A percentile compares a stretch with the other conserved stretches of the same genome.
Evolutionary conservation across 176 grass and related monocot species (phyloP).

Genomic region (Urochloa ruziziensis): DNA sequence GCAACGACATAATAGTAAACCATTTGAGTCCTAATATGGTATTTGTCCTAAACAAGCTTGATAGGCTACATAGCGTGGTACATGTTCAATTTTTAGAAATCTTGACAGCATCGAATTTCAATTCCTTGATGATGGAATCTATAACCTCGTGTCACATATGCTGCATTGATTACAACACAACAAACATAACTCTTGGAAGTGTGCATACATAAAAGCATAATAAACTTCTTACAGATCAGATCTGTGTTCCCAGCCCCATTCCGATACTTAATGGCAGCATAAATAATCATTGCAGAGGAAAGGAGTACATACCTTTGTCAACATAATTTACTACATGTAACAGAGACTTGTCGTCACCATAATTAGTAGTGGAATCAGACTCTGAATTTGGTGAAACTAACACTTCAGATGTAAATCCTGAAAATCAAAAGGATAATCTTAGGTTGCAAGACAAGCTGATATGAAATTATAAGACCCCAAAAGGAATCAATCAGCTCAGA

Average conservation of each 20-base stretch:
- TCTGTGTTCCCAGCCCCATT: background rate
- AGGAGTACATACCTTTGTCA: slow-evolving; percentile 49
- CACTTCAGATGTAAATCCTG: slow-evolving; percentile 68
- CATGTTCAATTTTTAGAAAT: background rate
- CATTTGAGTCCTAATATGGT: background rate
- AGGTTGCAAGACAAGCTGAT: background rate
- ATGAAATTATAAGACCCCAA: background rate
- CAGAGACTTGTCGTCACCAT: slow-evolving; percentile 53
- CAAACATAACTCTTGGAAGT: background rate
- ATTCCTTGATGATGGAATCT: background rate
- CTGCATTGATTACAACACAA: background rate
- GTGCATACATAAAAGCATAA: background rate
- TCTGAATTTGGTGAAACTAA: slow-evolving; percentile 48
- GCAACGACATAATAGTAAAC: background rate
- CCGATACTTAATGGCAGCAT: background rate
- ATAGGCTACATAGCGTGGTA: background rate
- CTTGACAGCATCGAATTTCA: background rate
- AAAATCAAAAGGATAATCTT: background rate
- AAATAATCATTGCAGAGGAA: background rate
- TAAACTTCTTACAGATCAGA: background rate
- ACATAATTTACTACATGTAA: slow-evolving; percentile 41
- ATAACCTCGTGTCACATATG: background rate
- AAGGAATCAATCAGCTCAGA: background rate
- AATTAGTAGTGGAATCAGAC: slow-evolving; percentile 47
- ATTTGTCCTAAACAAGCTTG: background rate